Base-by-base conservation (phyloP, 495 filamentous ascomycete species). In the Penicillium nucicola region DNA sequence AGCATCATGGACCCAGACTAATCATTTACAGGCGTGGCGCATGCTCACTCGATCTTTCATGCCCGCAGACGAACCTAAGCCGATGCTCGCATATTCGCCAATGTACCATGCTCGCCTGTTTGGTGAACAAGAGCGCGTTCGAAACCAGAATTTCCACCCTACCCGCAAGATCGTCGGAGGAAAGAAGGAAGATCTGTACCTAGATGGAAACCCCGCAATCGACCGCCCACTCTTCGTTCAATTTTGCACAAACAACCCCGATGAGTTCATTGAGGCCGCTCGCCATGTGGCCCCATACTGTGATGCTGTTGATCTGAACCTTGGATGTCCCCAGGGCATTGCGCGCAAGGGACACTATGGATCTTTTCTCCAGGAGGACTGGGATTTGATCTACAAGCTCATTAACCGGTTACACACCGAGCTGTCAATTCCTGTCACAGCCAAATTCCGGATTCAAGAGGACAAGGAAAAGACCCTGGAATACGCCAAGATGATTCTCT, bases 291-390 rank as follows among this genome's bases (percentile, higher is more conserved):
- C 84, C 3, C 87, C 88, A 1, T 87, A 88, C 70, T 96, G 91
- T 64, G 93, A 99, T 62, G 93, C 92, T 2, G 88, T 99, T 8
- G 95, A 99, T 65, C 72, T 99, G 55, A 99, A 99, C 64, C 79
- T 99, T 1, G 93, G 93, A n/a, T 99, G 93, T 72, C 93, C 93
- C 2, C 93, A 99, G 62, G 91, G 92, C 2, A 99, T 99, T 48
- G 93, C 93, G 28, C 79, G 79, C 57, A 88, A 84, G 59, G 93
- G 93, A 4, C 84, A 88, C 60, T 99, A 99, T 61, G 93, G 93
- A 8, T 84, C 91, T 9, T 98, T 96, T 60, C 69, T 99, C 34
- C 93, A 99, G 61, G 93, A 99, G 66, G 87, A 97, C 50, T 90
- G 89, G 79, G 79, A 82, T 17, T 71, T 95, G 35, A 88, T 99